These are phyloP conservation scores for Collariella sp. DNA, from an alignment of 495 filamentous ascomycete species.

Conservation along the genomic window DNA sequence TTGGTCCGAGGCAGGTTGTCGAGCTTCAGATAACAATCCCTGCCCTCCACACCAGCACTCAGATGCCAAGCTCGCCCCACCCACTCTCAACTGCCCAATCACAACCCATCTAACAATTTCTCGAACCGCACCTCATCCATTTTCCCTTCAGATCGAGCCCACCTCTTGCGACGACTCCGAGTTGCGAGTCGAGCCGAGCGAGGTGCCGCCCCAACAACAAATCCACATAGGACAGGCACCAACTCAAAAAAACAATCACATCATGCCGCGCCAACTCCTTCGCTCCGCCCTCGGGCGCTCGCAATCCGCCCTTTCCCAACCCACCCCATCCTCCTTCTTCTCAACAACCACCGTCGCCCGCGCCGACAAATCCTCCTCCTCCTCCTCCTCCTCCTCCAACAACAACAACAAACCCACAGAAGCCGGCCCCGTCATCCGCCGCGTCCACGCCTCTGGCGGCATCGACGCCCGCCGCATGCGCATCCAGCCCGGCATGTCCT, in stretches of 20 bases:
- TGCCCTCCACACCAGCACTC: neutral
- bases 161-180: neutral
- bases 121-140: constrained; percentile 6
- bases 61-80: neutral
- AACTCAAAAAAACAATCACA: neutral
- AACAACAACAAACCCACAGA: neutral
- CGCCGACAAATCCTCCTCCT: neutral
- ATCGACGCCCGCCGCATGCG: constrained; percentile 19
- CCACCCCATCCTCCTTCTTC: constrained; percentile 3
- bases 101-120: constrained; percentile 14
- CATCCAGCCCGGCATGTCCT: neutral
- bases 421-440: neutral
- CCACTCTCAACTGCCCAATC: constrained; percentile 15
- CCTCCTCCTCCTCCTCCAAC: neutral
- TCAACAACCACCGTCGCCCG: constrained; percentile 15
- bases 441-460: neutral
- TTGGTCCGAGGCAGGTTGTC: too few relatives aligned
- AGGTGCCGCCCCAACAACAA: neutral
- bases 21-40: neutral
- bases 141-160: neutral
- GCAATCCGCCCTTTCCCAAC: neutral
- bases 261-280: constrained; percentile 24
- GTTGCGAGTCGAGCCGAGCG: neutral
- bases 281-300: constrained; percentile 22
- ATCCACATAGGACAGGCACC: too few relatives aligned